A percentile compares a stretch with the other conserved stretches of the same genome.
Evolutionary conservation across 1,284 basidiomycete species (phyloP).

Genomic region (Marasmius fiardii): DNA sequence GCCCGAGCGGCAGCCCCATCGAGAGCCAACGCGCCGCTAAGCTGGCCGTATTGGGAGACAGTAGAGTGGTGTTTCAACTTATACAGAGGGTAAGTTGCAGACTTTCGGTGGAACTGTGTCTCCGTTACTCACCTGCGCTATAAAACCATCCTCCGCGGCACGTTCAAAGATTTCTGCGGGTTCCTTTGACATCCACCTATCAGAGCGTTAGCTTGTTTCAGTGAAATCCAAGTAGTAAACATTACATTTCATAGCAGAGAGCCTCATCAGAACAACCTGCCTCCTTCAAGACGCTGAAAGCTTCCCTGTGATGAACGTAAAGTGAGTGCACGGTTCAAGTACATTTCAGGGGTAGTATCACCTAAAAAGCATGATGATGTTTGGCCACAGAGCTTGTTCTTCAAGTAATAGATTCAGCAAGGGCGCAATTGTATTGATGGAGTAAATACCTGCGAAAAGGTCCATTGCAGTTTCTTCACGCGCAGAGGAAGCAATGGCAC

Average conservation of each 20-base stretch:
- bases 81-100: background rate
- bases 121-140: constrained; percentile 39
- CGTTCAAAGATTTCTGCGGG: constrained; percentile 70
- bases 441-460: constrained; percentile 51
- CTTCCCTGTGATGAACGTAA: constrained; percentile 38
- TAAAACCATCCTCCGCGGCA: constrained; percentile 64
- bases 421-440: too few relatives aligned
- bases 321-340: constrained; percentile 1
- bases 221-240: background rate
- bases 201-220: constrained; percentile 4
- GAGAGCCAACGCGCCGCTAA: constrained; percentile 53
- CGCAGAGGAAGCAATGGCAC: constrained; percentile 62
- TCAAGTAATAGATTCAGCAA: background rate
- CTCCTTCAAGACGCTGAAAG: constrained; percentile 59
- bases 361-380: constrained; percentile 64
- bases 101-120: background rate
- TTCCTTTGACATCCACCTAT: constrained; percentile 72
- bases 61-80: constrained; percentile 60
- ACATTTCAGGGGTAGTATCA: constrained; percentile 18
- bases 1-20: constrained; percentile 45
- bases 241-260: constrained; percentile 63
- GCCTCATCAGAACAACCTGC: constrained; percentile 68
- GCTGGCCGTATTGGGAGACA: constrained; percentile 61
- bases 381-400: constrained; percentile 66
- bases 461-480: constrained; percentile 68